Conservation (phyloP, 371 early-diverging fungal genomes). For the Circinella umbellata region DNA sequence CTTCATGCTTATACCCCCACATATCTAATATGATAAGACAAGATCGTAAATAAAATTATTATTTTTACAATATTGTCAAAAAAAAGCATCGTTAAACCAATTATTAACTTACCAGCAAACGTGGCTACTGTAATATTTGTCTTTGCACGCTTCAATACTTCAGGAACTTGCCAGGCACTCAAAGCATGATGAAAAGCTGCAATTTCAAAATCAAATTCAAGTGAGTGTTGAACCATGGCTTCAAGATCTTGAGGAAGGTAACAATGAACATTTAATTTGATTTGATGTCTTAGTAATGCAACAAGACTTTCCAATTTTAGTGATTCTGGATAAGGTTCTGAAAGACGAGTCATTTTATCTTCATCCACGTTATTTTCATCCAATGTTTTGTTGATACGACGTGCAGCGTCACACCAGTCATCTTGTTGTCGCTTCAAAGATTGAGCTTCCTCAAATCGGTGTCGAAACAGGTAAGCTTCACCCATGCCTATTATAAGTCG, state of each 20-base stretch:
- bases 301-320: conserved; percentile 56
- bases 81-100: too few species aligned
- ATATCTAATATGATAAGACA: conserved; percentile 33
- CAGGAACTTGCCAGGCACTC: conserved; percentile 66
- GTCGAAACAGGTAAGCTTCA: conserved; percentile 71
- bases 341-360: conserved; percentile 27
- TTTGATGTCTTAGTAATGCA: conserved; percentile 60
- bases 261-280: conserved; percentile 64
- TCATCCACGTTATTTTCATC: conserved; percentile 20
- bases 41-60: too few species aligned
- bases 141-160: conserved; percentile 54
- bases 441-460: conserved; percentile 68
- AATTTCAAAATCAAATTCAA: conserved; percentile 69
- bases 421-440: conserved; percentile 63
- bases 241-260: conserved; percentile 59
- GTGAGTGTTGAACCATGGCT: conserved; percentile 63
- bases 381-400: conserved; percentile 33
- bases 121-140: conserved; percentile 73
- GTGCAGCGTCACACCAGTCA: conserved; percentile 79
- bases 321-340: conserved; percentile 56
- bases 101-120: conserved; percentile 60
- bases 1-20: conserved; percentile 73
- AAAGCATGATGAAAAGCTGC: conserved; percentile 74
- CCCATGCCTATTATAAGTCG: conserved; percentile 61
- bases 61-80: too few species aligned